Conservation (phyloP, 805 yeast species). For the Zygosaccharomyces bailii region DNA sequence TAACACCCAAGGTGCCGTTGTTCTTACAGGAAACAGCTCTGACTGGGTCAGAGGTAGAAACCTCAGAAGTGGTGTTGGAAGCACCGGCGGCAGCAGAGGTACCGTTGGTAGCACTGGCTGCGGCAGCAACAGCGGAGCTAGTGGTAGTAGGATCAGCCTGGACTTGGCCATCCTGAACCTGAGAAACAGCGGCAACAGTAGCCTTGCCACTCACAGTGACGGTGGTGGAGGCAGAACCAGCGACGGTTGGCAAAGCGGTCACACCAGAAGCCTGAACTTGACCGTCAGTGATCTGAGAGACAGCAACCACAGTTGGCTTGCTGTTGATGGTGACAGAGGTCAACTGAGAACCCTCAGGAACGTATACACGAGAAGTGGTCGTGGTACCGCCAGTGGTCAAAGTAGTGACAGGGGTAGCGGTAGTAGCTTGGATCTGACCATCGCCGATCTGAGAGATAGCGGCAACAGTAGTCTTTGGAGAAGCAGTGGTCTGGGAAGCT, state of each 20-base stretch:
- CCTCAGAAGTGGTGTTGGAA: constrained; percentile 21
- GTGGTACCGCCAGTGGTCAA: constrained; percentile 54
- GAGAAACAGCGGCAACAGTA: constrained; percentile 38
- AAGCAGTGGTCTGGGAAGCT: constrained; percentile 22
- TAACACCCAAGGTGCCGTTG: constrained; percentile 51
- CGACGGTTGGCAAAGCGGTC: constrained; percentile 23
- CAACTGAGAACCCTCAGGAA: constrained; percentile 26
- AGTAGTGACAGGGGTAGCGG: constrained; percentile 5
- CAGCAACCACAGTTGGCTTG: constrained; percentile 11
- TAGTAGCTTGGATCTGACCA: constrained; percentile 19
- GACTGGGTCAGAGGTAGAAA: constrained; percentile 27
- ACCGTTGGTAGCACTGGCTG: constrained; percentile 11
- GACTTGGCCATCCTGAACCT: constrained; percentile 45
- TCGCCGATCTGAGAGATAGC: constrained; percentile 39
- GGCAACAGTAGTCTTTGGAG: constrained; percentile 39
- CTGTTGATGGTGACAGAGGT: constrained; percentile 34
- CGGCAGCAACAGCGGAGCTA: constrained; percentile 29
- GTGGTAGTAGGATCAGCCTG: constrained; percentile 25
- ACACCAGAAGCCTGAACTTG: constrained; percentile 36
- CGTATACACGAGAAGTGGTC: constrained; percentile 33
- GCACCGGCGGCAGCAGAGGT: constrained; percentile 21
- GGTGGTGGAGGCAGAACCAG: constrained; percentile 28
- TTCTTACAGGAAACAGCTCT: constrained; percentile 44
- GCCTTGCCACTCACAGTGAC: constrained; percentile 13
- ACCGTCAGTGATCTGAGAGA: constrained; percentile 22